Evolutionary conservation across 2,329 filamentous ascomycete species (phyloP).

Genomic region (Calcarisporium arbuscula): DNA sequence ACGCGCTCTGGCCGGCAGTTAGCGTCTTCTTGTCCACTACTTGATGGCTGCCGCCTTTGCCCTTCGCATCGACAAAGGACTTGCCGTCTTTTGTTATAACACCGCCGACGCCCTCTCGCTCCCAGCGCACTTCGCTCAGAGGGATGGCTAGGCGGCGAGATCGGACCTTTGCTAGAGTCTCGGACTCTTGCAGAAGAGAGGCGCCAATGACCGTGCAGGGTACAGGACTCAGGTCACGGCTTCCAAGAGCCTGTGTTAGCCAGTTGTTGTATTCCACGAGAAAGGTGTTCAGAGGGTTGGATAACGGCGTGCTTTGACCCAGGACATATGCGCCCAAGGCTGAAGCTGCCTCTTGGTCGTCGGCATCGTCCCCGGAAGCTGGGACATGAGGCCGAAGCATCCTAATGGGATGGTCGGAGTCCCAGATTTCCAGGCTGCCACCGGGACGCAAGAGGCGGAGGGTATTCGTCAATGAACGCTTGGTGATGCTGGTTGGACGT

Average conservation of each 20-base stretch:
- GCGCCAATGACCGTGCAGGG: constrained; percentile 74
- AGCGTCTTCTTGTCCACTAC: constrained; percentile 44
- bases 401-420: constrained; percentile 76
- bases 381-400: constrained; percentile 75
- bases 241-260: constrained; percentile 70
- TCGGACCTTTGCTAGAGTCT: constrained; percentile 61
- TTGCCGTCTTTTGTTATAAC: constrained; percentile 55
- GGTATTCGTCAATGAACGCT: constrained; percentile 59
- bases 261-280: constrained; percentile 79
- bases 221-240: constrained; percentile 61
- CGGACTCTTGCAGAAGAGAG: constrained; percentile 74
- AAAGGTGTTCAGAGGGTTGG: constrained; percentile 73
- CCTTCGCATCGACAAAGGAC: constrained; percentile 48
- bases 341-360: constrained; percentile 58
- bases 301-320: constrained; percentile 75
- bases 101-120: constrained; percentile 65
- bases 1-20: constrained; percentile 62
- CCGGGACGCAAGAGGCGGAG: constrained; percentile 71
- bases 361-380: constrained; percentile 29
- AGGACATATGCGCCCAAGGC: constrained; percentile 76
- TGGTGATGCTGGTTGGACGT: constrained; percentile 55
- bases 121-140: constrained; percentile 79
- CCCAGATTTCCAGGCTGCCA: constrained; percentile 82
- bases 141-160: constrained; percentile 81
- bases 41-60: constrained; percentile 33